Conservation (phyloP, 148 eudicot genomes). For the Persicaria maculosa region DNA sequence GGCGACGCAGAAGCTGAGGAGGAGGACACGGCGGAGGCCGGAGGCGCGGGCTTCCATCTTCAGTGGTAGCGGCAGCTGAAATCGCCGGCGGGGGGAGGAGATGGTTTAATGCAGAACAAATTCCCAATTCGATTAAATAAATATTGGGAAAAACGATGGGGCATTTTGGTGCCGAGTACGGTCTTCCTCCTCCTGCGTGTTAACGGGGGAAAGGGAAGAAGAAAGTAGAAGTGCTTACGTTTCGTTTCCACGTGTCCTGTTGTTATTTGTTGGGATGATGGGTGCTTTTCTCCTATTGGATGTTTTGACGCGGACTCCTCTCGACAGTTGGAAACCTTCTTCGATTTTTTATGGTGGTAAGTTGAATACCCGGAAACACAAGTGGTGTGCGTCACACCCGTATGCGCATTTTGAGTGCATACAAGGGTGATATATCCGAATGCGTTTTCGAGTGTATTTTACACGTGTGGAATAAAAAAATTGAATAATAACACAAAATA, state of each 20-base stretch:
- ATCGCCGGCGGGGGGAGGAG: slow-evolving; percentile 21
- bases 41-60: slow-evolving; percentile 66
- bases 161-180: too few relatives aligned
- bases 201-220: neutral
- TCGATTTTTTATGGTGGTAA: too few relatives aligned
- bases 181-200: neutral
- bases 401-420: too few relatives aligned
- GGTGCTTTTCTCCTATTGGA: slow-evolving; percentile 27
- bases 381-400: too few relatives aligned
- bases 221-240: slow-evolving; percentile 16
- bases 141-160: neutral
- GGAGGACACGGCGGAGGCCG: slow-evolving; percentile 65
- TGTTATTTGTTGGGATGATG: slow-evolving; percentile 21
- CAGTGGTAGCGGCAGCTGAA: slow-evolving; percentile 12
- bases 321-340: too few relatives aligned
- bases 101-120: neutral
- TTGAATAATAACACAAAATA: too few relatives aligned
- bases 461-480: too few relatives aligned
- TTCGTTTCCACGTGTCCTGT: slow-evolving; percentile 23
- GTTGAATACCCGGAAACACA: too few relatives aligned
- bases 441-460: too few relatives aligned
- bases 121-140: neutral
- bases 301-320: slow-evolving; percentile 20
- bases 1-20: slow-evolving; percentile 67
- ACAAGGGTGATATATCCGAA: too few relatives aligned